Percentiles rank a stretch among this genome's conserved stretches.
Evolutionary conservation across 1,139 yeast species (phyloP).

Genomic region (Zygotorulaspora mrakii): DNA sequence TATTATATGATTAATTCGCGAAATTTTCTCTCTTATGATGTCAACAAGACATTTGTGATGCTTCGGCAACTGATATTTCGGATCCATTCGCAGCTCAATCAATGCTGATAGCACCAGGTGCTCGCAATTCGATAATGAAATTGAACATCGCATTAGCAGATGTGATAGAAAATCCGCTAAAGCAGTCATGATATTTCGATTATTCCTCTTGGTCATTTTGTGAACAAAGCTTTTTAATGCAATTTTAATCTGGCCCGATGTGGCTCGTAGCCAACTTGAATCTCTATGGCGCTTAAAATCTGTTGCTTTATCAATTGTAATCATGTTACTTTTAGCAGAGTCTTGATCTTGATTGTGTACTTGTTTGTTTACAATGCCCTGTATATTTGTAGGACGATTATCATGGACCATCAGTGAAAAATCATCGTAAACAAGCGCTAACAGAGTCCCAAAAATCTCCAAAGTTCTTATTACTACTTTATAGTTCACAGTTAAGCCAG

Average conservation of each 20-base stretch:
- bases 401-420: conserved; percentile 33
- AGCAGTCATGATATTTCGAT: conserved; percentile 18
- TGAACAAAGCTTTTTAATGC: conserved; percentile 40
- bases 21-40: conserved; percentile 6
- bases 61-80: conserved; percentile 9
- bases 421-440: conserved; percentile 44
- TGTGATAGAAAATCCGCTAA: conserved; percentile 36
- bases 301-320: conserved; percentile 6
- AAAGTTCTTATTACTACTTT: conserved; percentile 40
- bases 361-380: conserved; percentile 1
- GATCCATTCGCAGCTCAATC: conserved; percentile 12
- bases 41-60: conserved; percentile 8
- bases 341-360: neutral
- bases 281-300: conserved; percentile 49
- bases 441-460: conserved; percentile 36
- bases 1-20: conserved; percentile 12
- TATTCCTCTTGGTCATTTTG: conserved; percentile 35
- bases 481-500: conserved; percentile 41
- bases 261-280: conserved; percentile 59
- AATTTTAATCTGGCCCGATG: conserved; percentile 52
- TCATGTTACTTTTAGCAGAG: conserved; percentile 2
- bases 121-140: conserved; percentile 21
- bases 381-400: conserved; percentile 8
- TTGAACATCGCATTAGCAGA: conserved; percentile 20
- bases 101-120: conserved; percentile 16